Conservation (phyloP, 2,329 filamentous ascomycete species). For the Aspergillus proliferans region DNA sequence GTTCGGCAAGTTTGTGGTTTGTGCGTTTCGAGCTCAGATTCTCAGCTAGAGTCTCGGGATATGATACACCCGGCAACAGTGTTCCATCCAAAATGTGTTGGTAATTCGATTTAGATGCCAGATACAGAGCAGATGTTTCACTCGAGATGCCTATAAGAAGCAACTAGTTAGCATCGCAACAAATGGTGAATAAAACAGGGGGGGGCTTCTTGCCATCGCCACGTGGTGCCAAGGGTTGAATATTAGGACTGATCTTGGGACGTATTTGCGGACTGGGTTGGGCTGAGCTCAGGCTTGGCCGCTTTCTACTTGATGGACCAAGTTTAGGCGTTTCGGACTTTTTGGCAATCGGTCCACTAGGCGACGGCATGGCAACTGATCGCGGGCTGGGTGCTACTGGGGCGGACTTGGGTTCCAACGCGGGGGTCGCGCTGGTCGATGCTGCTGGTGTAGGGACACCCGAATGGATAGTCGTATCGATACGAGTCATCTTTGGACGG, state of each 20-base stretch:
- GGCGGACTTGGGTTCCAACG: constrained; percentile 29
- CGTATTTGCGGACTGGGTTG: constrained; percentile 81
- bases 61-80: constrained; percentile 79
- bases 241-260: constrained; percentile 86
- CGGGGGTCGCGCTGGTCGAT: constrained; percentile 59
- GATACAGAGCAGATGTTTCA: constrained; percentile 62
- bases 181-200: constrained; percentile 7
- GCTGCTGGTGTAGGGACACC: constrained; percentile 49
- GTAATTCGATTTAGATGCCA: constrained; percentile 95
- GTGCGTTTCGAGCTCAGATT: constrained; percentile 95
- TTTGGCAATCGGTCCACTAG: constrained; percentile 37
- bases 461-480: constrained; percentile 43
- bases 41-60: constrained; percentile 83
- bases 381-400: constrained; percentile 46
- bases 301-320: constrained; percentile 56
- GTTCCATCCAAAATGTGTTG: constrained; percentile 95
- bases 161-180: constrained; percentile 1
- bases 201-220: constrained; percentile 50
- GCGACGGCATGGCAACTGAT: constrained; percentile 48
- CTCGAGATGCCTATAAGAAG: constrained; percentile 41
- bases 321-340: constrained; percentile 45
- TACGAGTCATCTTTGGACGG: constrained; percentile 42
- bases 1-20: constrained; percentile 95
- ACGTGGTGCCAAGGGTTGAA: constrained; percentile 75
- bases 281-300: constrained; percentile 62